Evolutionary conservation across 148 eudicot genomes (phyloP), one percentile per base, ranked within the genome.

Genomic region (Polygonum aviculare): DNA sequence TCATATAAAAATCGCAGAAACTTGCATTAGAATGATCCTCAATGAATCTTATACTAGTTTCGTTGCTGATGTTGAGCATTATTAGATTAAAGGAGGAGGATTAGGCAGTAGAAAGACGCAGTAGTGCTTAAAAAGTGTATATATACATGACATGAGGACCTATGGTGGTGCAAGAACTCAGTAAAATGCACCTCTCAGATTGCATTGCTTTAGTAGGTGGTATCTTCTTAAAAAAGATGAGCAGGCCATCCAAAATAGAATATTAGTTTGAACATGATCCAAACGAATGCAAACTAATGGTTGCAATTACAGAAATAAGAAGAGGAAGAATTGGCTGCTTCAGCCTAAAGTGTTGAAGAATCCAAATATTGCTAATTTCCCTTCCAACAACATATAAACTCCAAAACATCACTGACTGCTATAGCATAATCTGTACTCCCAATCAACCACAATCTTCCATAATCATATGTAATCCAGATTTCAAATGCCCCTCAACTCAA

Each of bases 361-460:
- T 73, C 99, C 99, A 87, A 96, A 93, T 82, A 96, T 82, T 73
- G 99, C 94, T 76, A 96, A 86, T 85, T 96, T 98, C 88, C 78
- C 93, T 79, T 93, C 99, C 81, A 67, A 67, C 16, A 67, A 7
- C 44, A 38, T 36, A 65, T 65, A 38, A 67, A 36, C 2, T 67
- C 72, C n/a, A 44, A 35, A 36, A 36, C 16, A 19, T 15, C 38
- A 67, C 71, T 5, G 11, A 67, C 21, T 5, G 72, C n/a, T 57
- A 9, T n/a, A 36, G 45, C 7, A 65, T n/a, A 65, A 65, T 65
- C 40, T 65, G 16, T 31, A 12, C 40, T 12, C 71, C 44, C 74
- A 45, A 19, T 10, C 21, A 72, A 48, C 75, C 50, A 26, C 36
- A 72, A 21, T 44, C n/a, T 45, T 72, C 12, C 75, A 40, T 21